Conservation (phyloP, 1,284 basidiomycete species). For the Marasmius sp. region DNA sequence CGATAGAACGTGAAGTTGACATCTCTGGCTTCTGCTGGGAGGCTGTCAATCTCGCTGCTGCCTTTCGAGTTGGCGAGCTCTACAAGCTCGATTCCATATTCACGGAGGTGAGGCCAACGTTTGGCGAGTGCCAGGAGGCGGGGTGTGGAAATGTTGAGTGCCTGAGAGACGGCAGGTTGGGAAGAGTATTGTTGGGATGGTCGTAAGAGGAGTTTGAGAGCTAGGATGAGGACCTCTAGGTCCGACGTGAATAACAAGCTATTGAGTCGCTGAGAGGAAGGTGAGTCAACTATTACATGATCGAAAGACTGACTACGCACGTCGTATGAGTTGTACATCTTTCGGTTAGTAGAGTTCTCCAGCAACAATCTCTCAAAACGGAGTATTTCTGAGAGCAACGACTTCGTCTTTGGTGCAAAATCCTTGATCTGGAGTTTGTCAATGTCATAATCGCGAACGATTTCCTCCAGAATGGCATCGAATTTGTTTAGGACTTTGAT, state of each 20-base stretch:
- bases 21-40: constrained; percentile 70
- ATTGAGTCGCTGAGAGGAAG: constrained; percentile 74
- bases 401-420: constrained; percentile 80
- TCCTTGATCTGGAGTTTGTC: constrained; percentile 81
- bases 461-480: constrained; percentile 82
- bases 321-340: constrained; percentile 96
- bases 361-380: constrained; percentile 87
- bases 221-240: constrained; percentile 83
- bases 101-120: constrained; percentile 74
- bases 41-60: constrained; percentile 50
- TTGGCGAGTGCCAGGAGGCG: constrained; percentile 71
- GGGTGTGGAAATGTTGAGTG: constrained; percentile 74
- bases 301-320: constrained; percentile 50
- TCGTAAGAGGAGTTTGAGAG: constrained; percentile 85
- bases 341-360: constrained; percentile 98
- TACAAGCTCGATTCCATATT: constrained; percentile 68
- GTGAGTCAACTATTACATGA: not conserved
- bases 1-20: constrained; percentile 78
- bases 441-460: constrained; percentile 82
- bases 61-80: constrained; percentile 63
- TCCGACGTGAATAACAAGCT: constrained; percentile 88
- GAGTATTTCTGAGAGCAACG: constrained; percentile 79
- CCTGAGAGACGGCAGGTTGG: constrained; percentile 75
- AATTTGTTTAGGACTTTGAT: constrained; percentile 94
- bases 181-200: constrained; percentile 94